Percentiles rank a stretch among this genome's conserved stretches.
These are phyloP conservation scores for Microdochium nivale DNA, from an alignment of 2,329 filamentous ascomycete species.

Conservation along the genomic window DNA sequence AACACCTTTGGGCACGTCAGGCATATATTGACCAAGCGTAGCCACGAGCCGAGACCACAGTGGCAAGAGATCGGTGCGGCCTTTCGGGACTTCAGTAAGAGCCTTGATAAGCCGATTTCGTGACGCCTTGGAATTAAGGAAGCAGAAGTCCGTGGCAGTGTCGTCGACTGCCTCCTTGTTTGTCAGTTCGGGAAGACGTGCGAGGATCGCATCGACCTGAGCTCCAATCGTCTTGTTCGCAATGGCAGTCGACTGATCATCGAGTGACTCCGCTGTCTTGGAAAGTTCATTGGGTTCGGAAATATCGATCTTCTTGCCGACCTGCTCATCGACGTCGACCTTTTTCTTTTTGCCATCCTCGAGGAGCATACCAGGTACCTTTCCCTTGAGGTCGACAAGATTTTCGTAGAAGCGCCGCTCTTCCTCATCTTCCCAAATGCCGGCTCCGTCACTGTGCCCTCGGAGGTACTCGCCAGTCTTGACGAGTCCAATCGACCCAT, in stretches of 20 bases:
- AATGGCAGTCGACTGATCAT: conserved; percentile 88
- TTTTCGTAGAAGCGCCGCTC: conserved; percentile 98
- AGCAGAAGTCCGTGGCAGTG: conserved; percentile 92
- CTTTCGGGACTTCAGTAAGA: conserved; percentile 89
- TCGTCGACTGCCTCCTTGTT: conserved; percentile 90
- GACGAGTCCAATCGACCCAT: conserved; percentile 81
- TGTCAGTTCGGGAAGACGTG: conserved; percentile 82
- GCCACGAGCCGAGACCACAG: conserved; percentile 89
- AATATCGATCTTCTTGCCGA: conserved; percentile 63
- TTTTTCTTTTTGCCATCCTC: conserved; percentile 97
- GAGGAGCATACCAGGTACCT: conserved; percentile 85
- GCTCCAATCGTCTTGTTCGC: conserved; percentile 96
- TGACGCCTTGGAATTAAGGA: conserved; percentile 95
- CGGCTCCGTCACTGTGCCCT: conserved; percentile 80
- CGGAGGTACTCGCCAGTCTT: conserved; percentile 91
- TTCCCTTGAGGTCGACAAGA: conserved; percentile 86
- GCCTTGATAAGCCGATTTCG: conserved; percentile 90
- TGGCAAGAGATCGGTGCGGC: conserved; percentile 81
- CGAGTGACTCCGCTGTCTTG: conserved; percentile 45
- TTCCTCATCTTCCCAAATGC: conserved; percentile 98
- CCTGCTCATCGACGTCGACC: conserved; percentile 67
- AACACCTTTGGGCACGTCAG: conserved; percentile 85
- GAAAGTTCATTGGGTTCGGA: conserved; percentile 36
- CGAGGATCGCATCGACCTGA: conserved; percentile 84
- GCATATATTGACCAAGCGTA: conserved; percentile 87